Evolutionary conservation across 768 basidiomycete species (phyloP), one percentile per base, ranked within the genome.

Genomic region (Boletus coccyginus): DNA sequence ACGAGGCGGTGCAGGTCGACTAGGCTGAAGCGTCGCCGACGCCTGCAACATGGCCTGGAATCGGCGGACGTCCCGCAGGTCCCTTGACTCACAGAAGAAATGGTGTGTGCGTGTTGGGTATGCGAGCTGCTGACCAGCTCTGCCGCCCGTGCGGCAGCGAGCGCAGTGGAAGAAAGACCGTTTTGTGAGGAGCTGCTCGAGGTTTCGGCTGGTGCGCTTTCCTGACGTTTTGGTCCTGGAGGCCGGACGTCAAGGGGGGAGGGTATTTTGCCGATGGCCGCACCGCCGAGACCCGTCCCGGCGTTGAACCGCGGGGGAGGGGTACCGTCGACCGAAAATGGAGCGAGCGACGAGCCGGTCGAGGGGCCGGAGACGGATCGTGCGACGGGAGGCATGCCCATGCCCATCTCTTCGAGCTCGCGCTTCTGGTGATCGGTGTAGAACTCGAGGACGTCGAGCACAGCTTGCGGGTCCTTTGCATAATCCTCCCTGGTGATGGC

Each of bases 401-500:
- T 75, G 4, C 75, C 69, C 67, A 81, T 74, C 42, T 86, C 84
- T 65, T 94, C 92, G 66, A 87, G 73, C 70, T 96, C 93, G n/a
- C 93, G 90, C 70, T 94, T 96, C 77, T 96, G 93, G 64, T 93
- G 92, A 71, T 96, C 94, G 13, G 95, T 98, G 73, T 98, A 99
- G 76, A 98, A 99, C 68, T 98, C 95, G 58, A 99, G 86, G 1
- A 97, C 96, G 58, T 98, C 96, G 17, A 98, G 81, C 14, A 99
- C 96, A 2, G 96, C 96, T 66, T 98, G 96, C 0, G 96, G 96
- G 67, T 99, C 90, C 69, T 90, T 91, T 6, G 92, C 94, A 55
- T 98, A 97, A 72, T 99, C 96, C 74, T 99, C 96, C 53, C 92
- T 89, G 3, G 96, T 99, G 73, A 99, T 97, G 35, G 94, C 94